Evolutionary conservation across 768 basidiomycete genomes (phyloP).

Genomic region (Porpolomopsis calyptriformis): DNA sequence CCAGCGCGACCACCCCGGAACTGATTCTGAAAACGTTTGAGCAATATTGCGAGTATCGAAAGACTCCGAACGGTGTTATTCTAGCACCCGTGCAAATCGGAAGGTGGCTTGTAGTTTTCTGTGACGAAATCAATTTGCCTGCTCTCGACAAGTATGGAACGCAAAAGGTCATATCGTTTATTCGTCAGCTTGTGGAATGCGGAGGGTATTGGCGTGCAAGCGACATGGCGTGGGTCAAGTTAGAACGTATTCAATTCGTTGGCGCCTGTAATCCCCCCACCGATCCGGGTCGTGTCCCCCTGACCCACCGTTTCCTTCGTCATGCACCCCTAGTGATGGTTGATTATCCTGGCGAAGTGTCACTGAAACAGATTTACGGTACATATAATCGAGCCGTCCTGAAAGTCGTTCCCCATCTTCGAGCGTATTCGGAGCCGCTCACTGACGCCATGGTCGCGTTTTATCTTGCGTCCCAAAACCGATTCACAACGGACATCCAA

Average conservation of each 20-base stretch:
- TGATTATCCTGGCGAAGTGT: constrained; percentile 95
- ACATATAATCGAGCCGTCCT: constrained; percentile 94
- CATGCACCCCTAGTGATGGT: constrained; percentile 98
- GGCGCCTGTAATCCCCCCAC: constrained; percentile 99
- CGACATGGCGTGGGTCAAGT: constrained; percentile 94
- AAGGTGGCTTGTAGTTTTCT: constrained; percentile 98
- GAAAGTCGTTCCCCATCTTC: constrained; percentile 89
- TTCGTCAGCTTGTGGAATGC: constrained; percentile 90
- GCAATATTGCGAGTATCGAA: constrained; percentile 98
- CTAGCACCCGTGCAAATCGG: constrained; percentile 91
- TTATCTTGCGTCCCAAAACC: constrained; percentile 87
- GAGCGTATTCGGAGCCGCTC: constrained; percentile 86
- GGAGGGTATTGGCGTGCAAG: constrained; percentile 91
- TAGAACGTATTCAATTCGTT: constrained; percentile 99
- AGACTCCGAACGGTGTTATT: constrained; percentile 96
- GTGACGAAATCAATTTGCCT: constrained; percentile 98
- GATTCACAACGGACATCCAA: constrained; percentile 93
- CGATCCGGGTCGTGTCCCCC: constrained; percentile 97
- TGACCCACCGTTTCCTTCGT: constrained; percentile 93
- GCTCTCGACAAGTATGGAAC: constrained; percentile 97
- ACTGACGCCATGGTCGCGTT: constrained; percentile 97
- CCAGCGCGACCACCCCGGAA: constrained; percentile 96
- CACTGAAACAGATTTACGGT: constrained; percentile 96
- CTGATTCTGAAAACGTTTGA: constrained; percentile 98
- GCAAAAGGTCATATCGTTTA: constrained; percentile 95